Conservation (phyloP, 805 yeast species). For the Huiozyma sinensis region DNA sequence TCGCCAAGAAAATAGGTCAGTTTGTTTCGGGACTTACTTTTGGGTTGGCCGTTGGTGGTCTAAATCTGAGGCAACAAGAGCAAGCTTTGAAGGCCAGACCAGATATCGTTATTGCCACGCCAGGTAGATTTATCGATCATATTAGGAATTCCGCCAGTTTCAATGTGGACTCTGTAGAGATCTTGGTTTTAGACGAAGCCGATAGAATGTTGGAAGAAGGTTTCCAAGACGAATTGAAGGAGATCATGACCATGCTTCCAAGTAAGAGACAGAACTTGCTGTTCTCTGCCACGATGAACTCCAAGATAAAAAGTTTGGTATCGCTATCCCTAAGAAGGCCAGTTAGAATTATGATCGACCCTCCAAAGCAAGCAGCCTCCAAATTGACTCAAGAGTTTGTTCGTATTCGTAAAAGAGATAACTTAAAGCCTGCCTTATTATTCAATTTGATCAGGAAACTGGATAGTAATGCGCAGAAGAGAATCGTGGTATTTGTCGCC, state of each 20-base stretch:
- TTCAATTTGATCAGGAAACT: constrained; percentile 58
- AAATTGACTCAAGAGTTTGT: constrained; percentile 90
- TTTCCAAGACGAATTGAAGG: constrained; percentile 88
- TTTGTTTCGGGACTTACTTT: constrained; percentile 68
- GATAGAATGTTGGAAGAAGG: constrained; percentile 99
- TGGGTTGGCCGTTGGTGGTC: constrained; percentile 97
- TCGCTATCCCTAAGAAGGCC: constrained; percentile 84
- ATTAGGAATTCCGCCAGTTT: constrained; percentile 90
- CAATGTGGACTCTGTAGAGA: constrained; percentile 82
- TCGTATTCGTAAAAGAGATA: constrained; percentile 83
- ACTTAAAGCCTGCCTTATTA: constrained; percentile 71
- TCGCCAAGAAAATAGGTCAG: constrained; percentile 73
- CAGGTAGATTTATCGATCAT: constrained; percentile 97
- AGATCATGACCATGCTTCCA: constrained; percentile 79
- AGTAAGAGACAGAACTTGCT: constrained; percentile 85
- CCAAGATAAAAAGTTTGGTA: constrained; percentile 76
- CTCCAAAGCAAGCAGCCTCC: constrained; percentile 90
- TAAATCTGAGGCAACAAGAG: constrained; percentile 90
- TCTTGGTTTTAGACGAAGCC: constrained; percentile 92
- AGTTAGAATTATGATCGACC: constrained; percentile 89
- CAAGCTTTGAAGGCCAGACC: constrained; percentile 88
- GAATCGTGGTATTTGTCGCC: constrained; percentile 85
- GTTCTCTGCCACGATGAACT: constrained; percentile 97
- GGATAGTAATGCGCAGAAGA: constrained; percentile 49
- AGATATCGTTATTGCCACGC: constrained; percentile 94